Base-by-base conservation (phyloP, 805 yeast species). In the Cyberlindnera mississippiensis region DNA sequence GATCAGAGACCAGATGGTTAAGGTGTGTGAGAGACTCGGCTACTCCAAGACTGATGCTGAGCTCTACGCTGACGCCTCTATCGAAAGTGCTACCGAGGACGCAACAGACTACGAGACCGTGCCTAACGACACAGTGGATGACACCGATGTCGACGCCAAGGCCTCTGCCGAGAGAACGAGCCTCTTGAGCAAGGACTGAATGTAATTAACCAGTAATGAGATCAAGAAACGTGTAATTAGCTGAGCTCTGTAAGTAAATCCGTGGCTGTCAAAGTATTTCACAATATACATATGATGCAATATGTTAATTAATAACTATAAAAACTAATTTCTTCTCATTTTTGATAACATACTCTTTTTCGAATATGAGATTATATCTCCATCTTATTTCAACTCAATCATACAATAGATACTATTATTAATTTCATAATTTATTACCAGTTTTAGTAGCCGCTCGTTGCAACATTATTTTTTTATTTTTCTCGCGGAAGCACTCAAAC, bases 1-100 rank as follows among this genome's bases (percentile, higher is more conserved):
- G n/a, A 73, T 82, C 9, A 71, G 85, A 53, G 70, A 69, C 0
- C 57, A 60, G 24, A 90, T 91, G 96, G 42, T 60, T 16, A 50
- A 50, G 6, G 68, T 62, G 31, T 44, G 71, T 22, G 54, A 61
- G 38, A 44, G 48, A 14, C 44, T 71, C 12, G 75, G 75, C 2
- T 68, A 63, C 44, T 67, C 74, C 5, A 49, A 40, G 28, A 62
- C 64, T 9, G 64, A 62, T 28, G 46, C 49, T 22, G 50, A 53
- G 38, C 63, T 53, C 36, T 59, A 64, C 3, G 52, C 47, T 11
- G 42, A 26, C 4, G 33, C 28, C 6, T 16, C 28, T 9, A 24
- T 22, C 9, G 17, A 31, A 10, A 42, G 22, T 11, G 37, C 18
- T 13, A 27, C 14, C 12, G 8, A 8, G 27, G 27, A 27, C 29